Conservation (phyloP, 208 protist species). For the Acanthamoeba sp. region DNA sequence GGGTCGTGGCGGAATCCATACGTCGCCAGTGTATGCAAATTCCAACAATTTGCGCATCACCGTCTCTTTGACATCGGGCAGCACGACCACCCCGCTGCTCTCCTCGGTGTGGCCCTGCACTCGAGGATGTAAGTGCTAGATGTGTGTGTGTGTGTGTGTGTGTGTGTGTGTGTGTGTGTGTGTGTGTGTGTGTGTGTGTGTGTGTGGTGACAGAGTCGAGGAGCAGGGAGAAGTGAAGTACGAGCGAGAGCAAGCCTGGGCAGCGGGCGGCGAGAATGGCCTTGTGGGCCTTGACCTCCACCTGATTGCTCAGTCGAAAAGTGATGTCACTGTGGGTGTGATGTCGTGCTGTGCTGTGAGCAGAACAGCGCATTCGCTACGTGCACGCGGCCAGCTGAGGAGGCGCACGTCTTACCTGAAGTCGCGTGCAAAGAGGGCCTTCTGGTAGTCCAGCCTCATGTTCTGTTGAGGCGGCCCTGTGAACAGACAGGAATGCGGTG, state of each 20-base stretch:
- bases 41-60: background rate
- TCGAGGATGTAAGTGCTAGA: no score
- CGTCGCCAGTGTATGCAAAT: constrained; percentile 3
- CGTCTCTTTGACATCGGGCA: background rate
- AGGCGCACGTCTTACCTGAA: background rate
- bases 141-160: no score
- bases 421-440: background rate
- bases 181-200: background rate
- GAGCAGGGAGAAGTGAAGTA: background rate
- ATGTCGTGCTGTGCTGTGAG: background rate
- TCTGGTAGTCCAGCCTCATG: background rate
- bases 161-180: no score
- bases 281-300: background rate
- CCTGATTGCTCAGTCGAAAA: background rate
- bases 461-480: background rate
- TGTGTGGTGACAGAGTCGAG: background rate
- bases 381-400: no score
- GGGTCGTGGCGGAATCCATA: background rate
- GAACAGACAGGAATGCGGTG: no score
- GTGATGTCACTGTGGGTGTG: background rate
- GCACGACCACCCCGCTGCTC: background rate
- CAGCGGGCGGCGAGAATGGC: constrained; percentile 13
- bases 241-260: background rate
- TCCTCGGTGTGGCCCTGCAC: background rate
- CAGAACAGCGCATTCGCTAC: no score